Conservation (phyloP, 2,329 filamentous ascomycete genomes). For the Gnomoniopsis smithogilvyi region DNA sequence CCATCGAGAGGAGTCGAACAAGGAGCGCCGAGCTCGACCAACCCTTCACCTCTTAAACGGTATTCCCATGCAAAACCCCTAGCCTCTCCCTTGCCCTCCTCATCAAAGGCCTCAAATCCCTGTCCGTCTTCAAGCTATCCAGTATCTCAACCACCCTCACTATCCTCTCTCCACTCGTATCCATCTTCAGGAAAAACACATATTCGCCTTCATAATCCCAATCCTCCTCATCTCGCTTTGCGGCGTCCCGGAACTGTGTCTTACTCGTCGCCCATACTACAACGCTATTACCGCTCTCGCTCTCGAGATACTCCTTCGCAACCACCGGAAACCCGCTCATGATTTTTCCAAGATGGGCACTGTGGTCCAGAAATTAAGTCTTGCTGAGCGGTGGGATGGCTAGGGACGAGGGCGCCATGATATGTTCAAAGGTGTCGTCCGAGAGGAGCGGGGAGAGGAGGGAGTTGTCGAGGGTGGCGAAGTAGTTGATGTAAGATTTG, state of each 20-base stretch:
- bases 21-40: not conserved
- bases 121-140: constrained; percentile 10
- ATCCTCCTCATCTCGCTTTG: not conserved
- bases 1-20: not conserved
- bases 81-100: constrained; percentile 4
- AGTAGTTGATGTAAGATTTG: constrained; percentile 6
- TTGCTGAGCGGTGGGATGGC: not conserved
- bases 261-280: constrained; percentile 12
- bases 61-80: not conserved
- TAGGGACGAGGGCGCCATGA: constrained; percentile 7
- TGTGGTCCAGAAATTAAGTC: constrained; percentile 1
- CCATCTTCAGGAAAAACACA: constrained; percentile 14
- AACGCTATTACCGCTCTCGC: constrained; percentile 14
- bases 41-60: not conserved
- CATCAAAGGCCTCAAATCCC: not conserved
- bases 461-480: not conserved
- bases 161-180: constrained; percentile 12
- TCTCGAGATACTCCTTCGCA: constrained; percentile 7
- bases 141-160: constrained; percentile 10
- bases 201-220: constrained; percentile 14
- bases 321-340: constrained; percentile 5
- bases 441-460: constrained; percentile 2
- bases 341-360: not conserved
- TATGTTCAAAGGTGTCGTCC: constrained; percentile 1
- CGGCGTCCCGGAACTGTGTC: not conserved